Percentiles rank a stretch among this genome's conserved stretches.
Conservation (phyloP, 495 filamentous ascomycete genomes). For the Penicillium argentinense region DNA sequence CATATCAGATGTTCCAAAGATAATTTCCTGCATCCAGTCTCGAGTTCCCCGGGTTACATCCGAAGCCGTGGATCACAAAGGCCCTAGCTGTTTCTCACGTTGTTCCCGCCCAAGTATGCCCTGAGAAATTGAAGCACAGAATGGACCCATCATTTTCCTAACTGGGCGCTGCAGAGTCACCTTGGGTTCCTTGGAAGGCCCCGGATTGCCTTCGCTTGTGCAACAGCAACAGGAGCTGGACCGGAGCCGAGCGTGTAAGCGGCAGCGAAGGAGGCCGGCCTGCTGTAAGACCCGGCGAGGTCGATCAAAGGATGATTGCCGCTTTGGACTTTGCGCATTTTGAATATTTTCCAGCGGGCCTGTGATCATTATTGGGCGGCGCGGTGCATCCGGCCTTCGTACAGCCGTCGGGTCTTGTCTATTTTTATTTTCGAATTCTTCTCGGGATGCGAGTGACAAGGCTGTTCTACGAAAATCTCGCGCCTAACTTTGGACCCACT, state of each 20-base stretch:
- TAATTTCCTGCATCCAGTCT: constrained; percentile 1
- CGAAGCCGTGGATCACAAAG: constrained; percentile 7
- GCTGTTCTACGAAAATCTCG: constrained; percentile 8
- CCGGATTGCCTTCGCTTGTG: constrained; percentile 13
- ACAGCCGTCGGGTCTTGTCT: constrained; percentile 16
- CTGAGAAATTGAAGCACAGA: background rate
- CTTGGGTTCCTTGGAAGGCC: constrained; percentile 3
- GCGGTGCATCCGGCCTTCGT: constrained; percentile 16
- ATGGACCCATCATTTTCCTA: constrained; percentile 2
- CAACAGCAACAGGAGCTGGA: constrained; percentile 6
- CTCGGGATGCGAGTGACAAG: background rate
- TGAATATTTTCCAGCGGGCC: constrained; percentile 2
- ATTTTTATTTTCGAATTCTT: background rate
- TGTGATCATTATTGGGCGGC: constrained; percentile 20
- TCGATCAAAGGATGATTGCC: constrained; percentile 6
- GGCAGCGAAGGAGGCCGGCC: constrained; percentile 18
- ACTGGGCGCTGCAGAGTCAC: constrained; percentile 13
- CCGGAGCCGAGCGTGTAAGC: constrained; percentile 22
- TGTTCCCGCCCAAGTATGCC: constrained; percentile 2
- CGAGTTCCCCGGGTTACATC: constrained; percentile 10
- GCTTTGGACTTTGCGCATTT: constrained; percentile 13
- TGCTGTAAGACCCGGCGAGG: constrained; percentile 21
- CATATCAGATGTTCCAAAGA: constrained; percentile 3
- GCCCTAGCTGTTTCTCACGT: background rate
- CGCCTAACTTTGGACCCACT: too few species aligned